A percentile compares a stretch with the other conserved stretches of the same genome.
Conservation (phyloP, 2,329 filamentous ascomycete genomes). For the Ambrosiella cleistominuta region DNA sequence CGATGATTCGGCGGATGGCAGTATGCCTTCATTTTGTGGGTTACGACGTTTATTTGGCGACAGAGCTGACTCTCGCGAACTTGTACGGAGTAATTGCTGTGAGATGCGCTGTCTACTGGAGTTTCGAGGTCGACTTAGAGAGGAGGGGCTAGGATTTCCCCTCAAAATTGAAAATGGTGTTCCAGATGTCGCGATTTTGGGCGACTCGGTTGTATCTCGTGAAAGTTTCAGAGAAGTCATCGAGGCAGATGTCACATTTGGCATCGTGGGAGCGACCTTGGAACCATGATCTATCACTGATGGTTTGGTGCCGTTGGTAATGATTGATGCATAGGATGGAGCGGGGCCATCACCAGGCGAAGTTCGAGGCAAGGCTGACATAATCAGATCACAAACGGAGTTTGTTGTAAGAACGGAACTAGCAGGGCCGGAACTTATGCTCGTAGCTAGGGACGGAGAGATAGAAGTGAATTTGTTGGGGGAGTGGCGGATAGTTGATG, state of each 20-base stretch:
- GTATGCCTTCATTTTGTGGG: constrained; percentile 13
- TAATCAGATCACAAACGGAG: neutral
- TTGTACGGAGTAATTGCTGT: neutral
- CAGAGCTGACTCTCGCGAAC: neutral
- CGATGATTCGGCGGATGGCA: constrained; percentile 16
- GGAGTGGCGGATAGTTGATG: constrained; percentile 1
- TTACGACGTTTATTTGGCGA: constrained; percentile 11
- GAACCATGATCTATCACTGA: neutral
- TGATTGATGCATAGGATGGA: neutral
- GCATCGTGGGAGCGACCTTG: no score
- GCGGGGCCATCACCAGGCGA: neutral
- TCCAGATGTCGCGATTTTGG: neutral
- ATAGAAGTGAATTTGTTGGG: constrained; percentile 7
- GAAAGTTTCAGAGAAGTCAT: no score
- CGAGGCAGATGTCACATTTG: no score
- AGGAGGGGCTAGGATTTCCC: neutral
- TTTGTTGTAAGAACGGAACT: neutral
- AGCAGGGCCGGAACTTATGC: neutral
- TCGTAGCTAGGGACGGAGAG: neutral
- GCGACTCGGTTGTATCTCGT: neutral
- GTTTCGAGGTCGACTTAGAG: neutral
- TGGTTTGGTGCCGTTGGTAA: neutral
- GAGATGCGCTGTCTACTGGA: neutral
- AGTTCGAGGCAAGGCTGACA: neutral
- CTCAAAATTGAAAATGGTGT: neutral